Conservation (phyloP, 148 eudicot species). For the Cornus florida region DNA sequence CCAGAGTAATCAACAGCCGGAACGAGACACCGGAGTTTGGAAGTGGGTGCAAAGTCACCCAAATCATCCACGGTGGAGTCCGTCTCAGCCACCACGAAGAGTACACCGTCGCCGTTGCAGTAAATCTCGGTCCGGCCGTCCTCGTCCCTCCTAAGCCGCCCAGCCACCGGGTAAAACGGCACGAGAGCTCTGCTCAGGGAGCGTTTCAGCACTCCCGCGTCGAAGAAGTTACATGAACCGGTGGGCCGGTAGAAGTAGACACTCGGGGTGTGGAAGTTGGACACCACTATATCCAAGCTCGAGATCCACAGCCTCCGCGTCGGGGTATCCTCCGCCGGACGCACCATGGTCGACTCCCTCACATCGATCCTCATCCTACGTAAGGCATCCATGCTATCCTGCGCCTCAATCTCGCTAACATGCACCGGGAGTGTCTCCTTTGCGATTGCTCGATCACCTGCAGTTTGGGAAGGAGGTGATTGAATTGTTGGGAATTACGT, state of each 20-base stretch:
- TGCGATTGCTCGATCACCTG: too few species aligned
- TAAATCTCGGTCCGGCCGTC: slow-evolving; percentile 49
- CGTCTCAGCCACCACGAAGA: slow-evolving; percentile 46
- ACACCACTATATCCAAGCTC: slow-evolving; percentile 38
- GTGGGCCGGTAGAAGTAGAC: slow-evolving; percentile 47
- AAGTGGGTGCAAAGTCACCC: slow-evolving; percentile 46
- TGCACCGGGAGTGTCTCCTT: not conserved
- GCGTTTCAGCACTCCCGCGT: slow-evolving; percentile 22
- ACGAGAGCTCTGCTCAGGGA: slow-evolving; percentile 43
- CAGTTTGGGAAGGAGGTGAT: too few species aligned
- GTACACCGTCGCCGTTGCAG: slow-evolving; percentile 48
- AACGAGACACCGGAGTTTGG: slow-evolving; percentile 40
- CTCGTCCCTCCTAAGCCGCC: slow-evolving; percentile 38
- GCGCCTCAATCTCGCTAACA: not conserved
- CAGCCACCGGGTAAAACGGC: slow-evolving; percentile 52
- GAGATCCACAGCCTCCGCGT: slow-evolving; percentile 34
- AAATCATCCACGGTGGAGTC: slow-evolving; percentile 38
- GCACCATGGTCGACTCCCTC: slow-evolving; percentile 35
- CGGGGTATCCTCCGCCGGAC: slow-evolving; percentile 44
- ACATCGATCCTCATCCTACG: slow-evolving; percentile 32
- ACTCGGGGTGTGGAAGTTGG: slow-evolving; percentile 5
- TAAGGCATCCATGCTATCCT: not conserved
- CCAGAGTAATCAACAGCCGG: slow-evolving; percentile 49
- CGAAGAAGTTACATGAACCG: slow-evolving; percentile 35
- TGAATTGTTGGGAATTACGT: too few species aligned